phyloP scores from a whole-genome alignment of 371 early-diverging fungal species.

The Dichotomocladium elegans region DNA sequence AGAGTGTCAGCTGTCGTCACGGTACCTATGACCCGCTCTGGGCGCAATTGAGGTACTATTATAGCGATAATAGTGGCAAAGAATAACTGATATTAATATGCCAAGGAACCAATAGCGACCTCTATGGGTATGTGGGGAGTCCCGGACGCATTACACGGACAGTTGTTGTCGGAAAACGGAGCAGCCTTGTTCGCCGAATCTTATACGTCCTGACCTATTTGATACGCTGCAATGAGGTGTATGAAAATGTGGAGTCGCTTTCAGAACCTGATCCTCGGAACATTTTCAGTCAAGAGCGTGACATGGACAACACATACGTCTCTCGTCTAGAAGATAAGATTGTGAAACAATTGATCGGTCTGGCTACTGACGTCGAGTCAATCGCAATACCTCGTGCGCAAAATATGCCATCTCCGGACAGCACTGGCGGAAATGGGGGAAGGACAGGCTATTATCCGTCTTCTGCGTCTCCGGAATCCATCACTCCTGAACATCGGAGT shows the following conservation, averaged over 20 bases:
- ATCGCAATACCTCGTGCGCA: constrained; percentile 37
- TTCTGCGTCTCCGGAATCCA: constrained; percentile 4
- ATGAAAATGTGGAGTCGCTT: constrained; percentile 42
- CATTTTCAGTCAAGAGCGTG: constrained; percentile 31
- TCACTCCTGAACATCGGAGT: constrained; percentile 9
- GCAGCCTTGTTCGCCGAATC: constrained; percentile 51
- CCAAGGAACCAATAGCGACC: constrained; percentile 34
- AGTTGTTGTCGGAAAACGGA: constrained; percentile 52
- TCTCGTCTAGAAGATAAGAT: constrained; percentile 40
- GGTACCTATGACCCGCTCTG: constrained; percentile 65
- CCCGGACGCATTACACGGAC: constrained; percentile 52
- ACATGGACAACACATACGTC: constrained; percentile 19
- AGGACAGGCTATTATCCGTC: neutral
- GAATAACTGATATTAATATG: neutral
- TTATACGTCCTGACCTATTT: constrained; percentile 59
- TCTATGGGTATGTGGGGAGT: constrained; percentile 60
- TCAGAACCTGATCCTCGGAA: constrained; percentile 13
- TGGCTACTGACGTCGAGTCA: constrained; percentile 37
- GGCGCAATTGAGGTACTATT: constrained; percentile 57
- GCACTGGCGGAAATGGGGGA: neutral
- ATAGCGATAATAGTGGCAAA: neutral
- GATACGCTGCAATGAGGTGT: constrained; percentile 66
- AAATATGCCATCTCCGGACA: too few relatives aligned
- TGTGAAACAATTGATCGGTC: constrained; percentile 37
- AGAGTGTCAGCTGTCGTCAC: constrained; percentile 39